Evolutionary conservation across 1,284 basidiomycete genomes (phyloP).

Genomic region (Fistulinella cinereoalba): DNA sequence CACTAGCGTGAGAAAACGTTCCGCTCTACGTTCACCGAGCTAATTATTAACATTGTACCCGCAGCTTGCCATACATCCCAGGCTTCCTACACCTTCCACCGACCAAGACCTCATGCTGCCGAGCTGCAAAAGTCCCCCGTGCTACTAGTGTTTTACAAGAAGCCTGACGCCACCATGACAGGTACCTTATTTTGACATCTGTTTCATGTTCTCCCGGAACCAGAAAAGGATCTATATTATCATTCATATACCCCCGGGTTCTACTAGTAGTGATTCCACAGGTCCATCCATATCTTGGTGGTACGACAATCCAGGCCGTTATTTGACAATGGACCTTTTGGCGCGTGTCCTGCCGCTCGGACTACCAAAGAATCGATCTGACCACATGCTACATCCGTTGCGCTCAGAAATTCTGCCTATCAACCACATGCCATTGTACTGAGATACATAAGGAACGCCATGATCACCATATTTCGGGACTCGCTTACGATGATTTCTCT

Average conservation of each 20-base stretch:
- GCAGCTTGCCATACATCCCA: no score
- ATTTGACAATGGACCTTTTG: not conserved
- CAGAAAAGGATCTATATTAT: no score
- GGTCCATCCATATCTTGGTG: not conserved
- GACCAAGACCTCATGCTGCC: no score
- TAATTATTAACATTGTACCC: no score
- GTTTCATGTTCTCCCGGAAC: not conserved
- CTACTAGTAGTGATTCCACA: no score
- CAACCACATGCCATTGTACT: not conserved
- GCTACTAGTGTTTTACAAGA: not conserved
- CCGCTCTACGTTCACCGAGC: no score
- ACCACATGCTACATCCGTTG: not conserved
- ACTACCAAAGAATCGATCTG: not conserved
- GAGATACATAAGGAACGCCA: constrained; percentile 10
- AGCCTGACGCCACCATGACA: not conserved
- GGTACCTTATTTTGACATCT: not conserved
- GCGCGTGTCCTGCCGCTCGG: no score
- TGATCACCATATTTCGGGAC: not conserved
- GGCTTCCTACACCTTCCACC: no score
- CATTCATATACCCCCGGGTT: no score
- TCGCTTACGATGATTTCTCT: constrained; percentile 14
- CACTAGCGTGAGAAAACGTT: no score
- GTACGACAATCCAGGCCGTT: not conserved
- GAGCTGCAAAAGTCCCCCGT: not conserved
- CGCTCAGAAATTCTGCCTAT: not conserved